Percentiles rank a stretch among this genome's conserved stretches.
These are phyloP conservation scores for Selenicereus undatus DNA, from an alignment of 148 eudicot species.

Conservation along the genomic window DNA sequence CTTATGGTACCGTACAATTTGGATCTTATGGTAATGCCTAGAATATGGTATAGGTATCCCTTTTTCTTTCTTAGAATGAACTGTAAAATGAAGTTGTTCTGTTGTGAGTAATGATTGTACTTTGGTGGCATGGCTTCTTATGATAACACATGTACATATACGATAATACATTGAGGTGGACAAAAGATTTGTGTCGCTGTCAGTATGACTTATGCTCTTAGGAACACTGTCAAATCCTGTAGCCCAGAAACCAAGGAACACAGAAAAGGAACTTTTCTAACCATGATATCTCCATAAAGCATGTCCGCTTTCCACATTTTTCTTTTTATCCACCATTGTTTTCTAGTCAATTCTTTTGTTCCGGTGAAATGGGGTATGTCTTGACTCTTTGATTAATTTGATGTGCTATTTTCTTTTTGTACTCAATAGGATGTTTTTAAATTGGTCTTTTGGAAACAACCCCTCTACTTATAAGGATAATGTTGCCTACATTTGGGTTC, in stretches of 20 bases:
- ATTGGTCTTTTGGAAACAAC: no score
- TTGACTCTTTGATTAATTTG: not conserved
- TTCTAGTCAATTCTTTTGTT: not conserved
- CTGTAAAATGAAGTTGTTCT: not conserved
- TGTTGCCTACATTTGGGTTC: no score
- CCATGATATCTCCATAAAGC: not conserved
- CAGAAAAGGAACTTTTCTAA: not conserved
- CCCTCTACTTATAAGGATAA: no score
- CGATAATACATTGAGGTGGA: no score
- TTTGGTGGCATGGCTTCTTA: not conserved
- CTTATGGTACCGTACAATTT: not conserved
- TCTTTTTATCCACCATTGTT: not conserved
- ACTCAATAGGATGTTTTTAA: no score
- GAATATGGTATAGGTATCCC: not conserved
- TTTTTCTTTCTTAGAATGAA: not conserved
- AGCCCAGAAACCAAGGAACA: no score
- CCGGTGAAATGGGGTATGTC: not conserved
- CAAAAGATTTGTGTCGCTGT: no score
- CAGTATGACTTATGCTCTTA: no score
- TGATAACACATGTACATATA: not conserved
- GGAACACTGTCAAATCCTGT: no score
- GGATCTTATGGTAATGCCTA: not conserved
- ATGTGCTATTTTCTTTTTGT: not conserved
- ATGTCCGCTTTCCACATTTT: not conserved
- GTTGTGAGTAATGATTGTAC: not conserved